A percentile compares a stretch with the other conserved stretches of the same genome.
Evolutionary conservation across 805 yeast species (phyloP).

Genomic region (Candida caryicola): DNA sequence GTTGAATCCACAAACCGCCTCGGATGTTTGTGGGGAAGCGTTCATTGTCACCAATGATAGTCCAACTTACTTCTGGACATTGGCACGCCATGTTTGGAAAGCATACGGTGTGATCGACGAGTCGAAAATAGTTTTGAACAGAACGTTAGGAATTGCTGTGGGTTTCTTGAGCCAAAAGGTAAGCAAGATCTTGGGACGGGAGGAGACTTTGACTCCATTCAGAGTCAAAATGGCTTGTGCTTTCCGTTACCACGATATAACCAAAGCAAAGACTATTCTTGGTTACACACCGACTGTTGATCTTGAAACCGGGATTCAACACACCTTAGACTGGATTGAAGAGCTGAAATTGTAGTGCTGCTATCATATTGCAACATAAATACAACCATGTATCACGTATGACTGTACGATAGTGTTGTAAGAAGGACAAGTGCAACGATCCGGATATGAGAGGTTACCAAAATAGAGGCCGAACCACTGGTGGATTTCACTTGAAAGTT

Average conservation of each 20-base stretch:
- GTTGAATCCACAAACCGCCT: conserved; percentile 43
- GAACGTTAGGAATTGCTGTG: conserved; percentile 73
- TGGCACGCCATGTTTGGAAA: conserved; percentile 96
- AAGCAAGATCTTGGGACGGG: conserved; percentile 70
- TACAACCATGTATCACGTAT: too few species aligned
- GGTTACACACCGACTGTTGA: conserved; percentile 81
- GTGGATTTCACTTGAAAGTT: too few species aligned
- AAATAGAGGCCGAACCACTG: too few species aligned
- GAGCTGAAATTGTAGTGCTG: conserved; percentile 36
- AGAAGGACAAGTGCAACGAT: too few species aligned
- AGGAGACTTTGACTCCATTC: conserved; percentile 93
- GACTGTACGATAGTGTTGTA: too few species aligned
- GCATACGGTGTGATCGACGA: conserved; percentile 85
- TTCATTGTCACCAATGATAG: conserved; percentile 91
- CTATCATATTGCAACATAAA: not conserved
- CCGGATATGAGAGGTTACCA: too few species aligned
- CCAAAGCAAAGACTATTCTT: conserved; percentile 75
- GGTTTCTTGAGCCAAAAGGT: conserved; percentile 81
- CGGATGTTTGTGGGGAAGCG: conserved; percentile 72
- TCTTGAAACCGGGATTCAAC: conserved; percentile 73
- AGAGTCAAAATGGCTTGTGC: conserved; percentile 93
- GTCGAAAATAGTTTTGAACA: conserved; percentile 62
- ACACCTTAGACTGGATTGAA: conserved; percentile 86
- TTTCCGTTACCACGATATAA: conserved; percentile 84
- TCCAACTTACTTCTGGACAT: conserved; percentile 95